Evolutionary conservation across 768 basidiomycete species (phyloP).

Genomic region (Termitomyces sp.): DNA sequence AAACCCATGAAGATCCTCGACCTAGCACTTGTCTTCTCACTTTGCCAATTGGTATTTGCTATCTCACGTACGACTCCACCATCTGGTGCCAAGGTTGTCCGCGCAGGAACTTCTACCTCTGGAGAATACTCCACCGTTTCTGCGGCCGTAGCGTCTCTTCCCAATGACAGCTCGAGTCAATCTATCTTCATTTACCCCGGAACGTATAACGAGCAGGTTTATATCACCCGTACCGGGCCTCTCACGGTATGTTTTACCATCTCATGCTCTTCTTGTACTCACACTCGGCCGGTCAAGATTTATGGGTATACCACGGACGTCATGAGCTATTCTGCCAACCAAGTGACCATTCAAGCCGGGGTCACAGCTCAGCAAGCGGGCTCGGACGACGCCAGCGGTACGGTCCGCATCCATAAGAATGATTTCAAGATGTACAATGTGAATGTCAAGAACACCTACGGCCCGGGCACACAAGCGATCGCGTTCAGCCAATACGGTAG

Average conservation of each 20-base stretch:
- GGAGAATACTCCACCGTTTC: slow-evolving; percentile 34
- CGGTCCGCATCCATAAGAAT: slow-evolving; percentile 41
- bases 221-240: slow-evolving; percentile 38
- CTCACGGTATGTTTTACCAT: slow-evolving; percentile 26
- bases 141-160: slow-evolving; percentile 35
- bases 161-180: slow-evolving; percentile 29
- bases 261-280: not conserved
- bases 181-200: slow-evolving; percentile 45
- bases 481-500: slow-evolving; percentile 46
- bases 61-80: slow-evolving; percentile 37
- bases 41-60: slow-evolving; percentile 15
- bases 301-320: slow-evolving; percentile 39
- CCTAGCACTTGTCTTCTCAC: not conserved
- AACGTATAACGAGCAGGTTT: slow-evolving; percentile 38
- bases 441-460: slow-evolving; percentile 41
- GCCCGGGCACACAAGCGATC: slow-evolving; percentile 39
- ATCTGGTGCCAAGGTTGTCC: slow-evolving; percentile 34
- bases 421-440: slow-evolving; percentile 46
- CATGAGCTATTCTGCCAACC: slow-evolving; percentile 29
- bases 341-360: slow-evolving; percentile 32
- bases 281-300: slow-evolving; percentile 20
- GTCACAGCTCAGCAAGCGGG: slow-evolving; percentile 29
- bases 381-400: slow-evolving; percentile 42
- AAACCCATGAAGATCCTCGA: not conserved
- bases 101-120: slow-evolving; percentile 29